phyloP scores from a whole-genome alignment of 495 filamentous ascomycete species.

The Lentithecium fluviatile region DNA sequence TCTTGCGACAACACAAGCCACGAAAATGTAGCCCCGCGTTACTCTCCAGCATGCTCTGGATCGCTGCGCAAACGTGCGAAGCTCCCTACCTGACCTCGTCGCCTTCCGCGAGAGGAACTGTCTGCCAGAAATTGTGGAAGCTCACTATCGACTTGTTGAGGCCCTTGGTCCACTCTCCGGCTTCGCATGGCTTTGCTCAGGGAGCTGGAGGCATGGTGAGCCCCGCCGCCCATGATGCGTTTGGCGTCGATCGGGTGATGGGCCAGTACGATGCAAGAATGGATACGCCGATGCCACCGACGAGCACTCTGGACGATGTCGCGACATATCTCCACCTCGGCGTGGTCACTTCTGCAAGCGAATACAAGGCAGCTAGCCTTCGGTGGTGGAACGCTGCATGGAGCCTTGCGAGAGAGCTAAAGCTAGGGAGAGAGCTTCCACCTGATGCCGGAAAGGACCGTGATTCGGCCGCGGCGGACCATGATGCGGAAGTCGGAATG shows the following conservation, averaged over 20 bases:
- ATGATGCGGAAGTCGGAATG: constrained; percentile 12
- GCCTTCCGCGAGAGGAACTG: constrained; percentile 35
- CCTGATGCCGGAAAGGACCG: constrained; percentile 17
- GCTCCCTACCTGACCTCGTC: constrained; percentile 39
- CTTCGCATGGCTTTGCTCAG: constrained; percentile 26
- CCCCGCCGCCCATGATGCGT: constrained; percentile 24
- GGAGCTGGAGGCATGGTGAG: constrained; percentile 20
- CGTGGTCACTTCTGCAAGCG: constrained; percentile 33
- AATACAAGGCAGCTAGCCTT: constrained; percentile 36
- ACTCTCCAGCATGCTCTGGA: constrained; percentile 46
- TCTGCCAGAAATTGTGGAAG: constrained; percentile 41
- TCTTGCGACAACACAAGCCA: constrained; percentile 41
- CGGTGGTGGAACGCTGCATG: constrained; percentile 34
- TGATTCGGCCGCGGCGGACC: constrained; percentile 7
- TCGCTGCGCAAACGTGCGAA: constrained; percentile 46
- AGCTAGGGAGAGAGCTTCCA: constrained; percentile 28
- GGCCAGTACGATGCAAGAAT: constrained; percentile 22
- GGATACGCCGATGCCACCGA: constrained; percentile 15
- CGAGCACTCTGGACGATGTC: constrained; percentile 33
- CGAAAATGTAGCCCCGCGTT: constrained; percentile 43
- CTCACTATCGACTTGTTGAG: constrained; percentile 39
- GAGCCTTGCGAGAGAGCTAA: constrained; percentile 32
- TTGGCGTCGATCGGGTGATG: constrained; percentile 25
- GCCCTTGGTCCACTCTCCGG: constrained; percentile 28
- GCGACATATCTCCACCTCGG: constrained; percentile 35